Evolutionary conservation across 371 early-diverging fungal species (phyloP), one percentile per base, ranked within the genome.

Genomic region (Mucor indicus): DNA sequence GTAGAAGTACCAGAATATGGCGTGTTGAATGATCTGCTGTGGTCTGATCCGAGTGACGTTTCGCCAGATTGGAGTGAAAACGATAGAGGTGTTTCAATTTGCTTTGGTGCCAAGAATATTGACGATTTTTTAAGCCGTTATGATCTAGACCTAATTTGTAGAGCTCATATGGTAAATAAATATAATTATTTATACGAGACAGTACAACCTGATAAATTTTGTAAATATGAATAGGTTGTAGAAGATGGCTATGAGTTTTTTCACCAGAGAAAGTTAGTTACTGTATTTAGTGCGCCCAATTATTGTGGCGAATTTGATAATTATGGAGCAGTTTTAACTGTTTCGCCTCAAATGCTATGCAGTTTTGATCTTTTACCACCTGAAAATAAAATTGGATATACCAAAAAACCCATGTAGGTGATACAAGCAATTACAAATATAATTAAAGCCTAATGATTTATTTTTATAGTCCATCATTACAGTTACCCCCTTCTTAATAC

Each of bases 181-280:
- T 1, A 29, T 38, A 16, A 37, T 5, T 24, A 15, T 6, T 19
- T 32, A 23, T n/a, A 21, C 16, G 16, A n/a, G n/a, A n/a, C n/a
- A n/a, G n/a, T n/a, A n/a, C n/a, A n/a, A n/a, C n/a, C n/a, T n/a
- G n/a, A n/a, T n/a, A n/a, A n/a, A n/a, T n/a, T n/a, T n/a, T n/a
- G n/a, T n/a, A n/a, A 37, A 6, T 33, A 21, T 42, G 22, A 24
- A 17, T 57, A 57, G 57, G 97, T 98, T 27, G 98, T 98, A 5
- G 98, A 99, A 67, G 98, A 98, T 57, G 98, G 99, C n/a, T 99
- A 99, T 67, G 97, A 98, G 70, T 99, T 99, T 70, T 98, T 98
- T 77, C 91, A 90, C 44, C 87, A 94, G 50, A 81, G 95, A 40
- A 85, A 85, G 24, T 72, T 98, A 22, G 99, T 99, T 1, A 99